These are phyloP conservation scores for Gleditsia sinensis DNA, from an alignment of 306 rosid species.

Conservation along the genomic window DNA sequence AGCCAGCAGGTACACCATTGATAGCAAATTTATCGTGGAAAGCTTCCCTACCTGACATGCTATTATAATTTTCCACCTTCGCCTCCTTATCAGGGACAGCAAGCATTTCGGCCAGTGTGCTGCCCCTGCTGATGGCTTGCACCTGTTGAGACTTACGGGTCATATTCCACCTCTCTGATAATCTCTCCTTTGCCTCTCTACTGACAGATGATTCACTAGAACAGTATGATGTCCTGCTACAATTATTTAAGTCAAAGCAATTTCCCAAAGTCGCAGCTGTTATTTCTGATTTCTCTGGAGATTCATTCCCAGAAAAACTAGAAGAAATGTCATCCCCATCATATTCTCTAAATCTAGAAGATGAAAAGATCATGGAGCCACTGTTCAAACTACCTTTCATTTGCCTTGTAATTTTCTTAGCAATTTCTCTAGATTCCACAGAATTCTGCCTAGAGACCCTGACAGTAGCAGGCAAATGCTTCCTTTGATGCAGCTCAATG, in stretches of 20 bases:
- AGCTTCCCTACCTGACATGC: constrained; percentile 42
- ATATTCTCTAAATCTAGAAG: constrained; percentile 61
- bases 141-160: constrained; percentile 62
- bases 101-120: constrained; percentile 97
- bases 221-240: constrained; percentile 52
- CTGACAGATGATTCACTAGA: constrained; percentile 71
- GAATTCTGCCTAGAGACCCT: constrained; percentile 58
- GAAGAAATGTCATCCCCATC: constrained; percentile 69
- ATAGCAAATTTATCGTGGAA: constrained; percentile 41
- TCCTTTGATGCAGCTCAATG: constrained; percentile 43
- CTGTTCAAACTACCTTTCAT: constrained; percentile 58
- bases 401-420: constrained; percentile 78
- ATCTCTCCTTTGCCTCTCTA: constrained; percentile 93
- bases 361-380: constrained; percentile 42
- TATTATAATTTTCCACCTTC: constrained; percentile 38
- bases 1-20: constrained; percentile 46
- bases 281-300: constrained; percentile 56
- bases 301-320: constrained; percentile 69
- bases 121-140: constrained; percentile 61
- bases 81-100: constrained; percentile 67
- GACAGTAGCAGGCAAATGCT: constrained; percentile 40
- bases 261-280: constrained; percentile 45
- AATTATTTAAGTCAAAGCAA: constrained; percentile 46
- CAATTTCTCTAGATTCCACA: constrained; percentile 75
- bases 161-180: constrained; percentile 88